Percentiles rank a stretch among this genome's conserved stretches.
phyloP scores from a whole-genome alignment of 345 rosid species.

The Fremontodendron californicum region DNA sequence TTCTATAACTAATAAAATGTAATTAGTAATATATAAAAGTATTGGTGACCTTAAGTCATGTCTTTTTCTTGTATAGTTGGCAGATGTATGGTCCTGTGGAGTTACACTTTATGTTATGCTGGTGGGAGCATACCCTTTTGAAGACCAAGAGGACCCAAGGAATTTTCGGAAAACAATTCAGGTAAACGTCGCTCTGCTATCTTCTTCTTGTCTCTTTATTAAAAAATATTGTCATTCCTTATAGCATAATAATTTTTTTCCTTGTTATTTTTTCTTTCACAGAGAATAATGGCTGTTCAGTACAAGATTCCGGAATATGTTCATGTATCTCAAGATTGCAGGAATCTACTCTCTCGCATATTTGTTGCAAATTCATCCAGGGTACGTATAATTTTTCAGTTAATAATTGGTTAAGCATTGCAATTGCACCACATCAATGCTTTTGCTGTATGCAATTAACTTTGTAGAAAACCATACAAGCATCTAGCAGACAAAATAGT shows the following conservation, averaged over 20 bases:
- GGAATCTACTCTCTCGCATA: conserved; percentile 70
- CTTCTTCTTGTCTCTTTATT: background rate
- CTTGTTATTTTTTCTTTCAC: conserved; percentile 28
- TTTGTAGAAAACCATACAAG: background rate
- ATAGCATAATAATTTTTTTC: background rate
- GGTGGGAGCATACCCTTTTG: conserved; percentile 94
- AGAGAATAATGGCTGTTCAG: conserved; percentile 85
- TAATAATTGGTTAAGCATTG: background rate
- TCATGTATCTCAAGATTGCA: conserved; percentile 79
- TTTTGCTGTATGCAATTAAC: background rate
- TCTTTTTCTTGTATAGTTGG: conserved; percentile 43
- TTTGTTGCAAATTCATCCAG: conserved; percentile 70
- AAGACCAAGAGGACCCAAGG: conserved; percentile 80
- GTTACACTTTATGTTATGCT: conserved; percentile 93
- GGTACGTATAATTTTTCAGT: conserved; percentile 34
- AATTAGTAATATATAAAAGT: background rate
- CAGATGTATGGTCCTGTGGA: conserved; percentile 98
- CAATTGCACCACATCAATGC: background rate
- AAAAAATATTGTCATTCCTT: background rate
- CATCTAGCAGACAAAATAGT: background rate
- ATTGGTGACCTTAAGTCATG: background rate
- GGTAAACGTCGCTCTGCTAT: conserved; percentile 31
- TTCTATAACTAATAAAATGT: background rate
- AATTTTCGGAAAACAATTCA: conserved; percentile 92
- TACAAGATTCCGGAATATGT: conserved; percentile 89